Base-by-base conservation (phyloP, 2,329 filamentous ascomycete species). In the Sclerotinia borealis region DNA sequence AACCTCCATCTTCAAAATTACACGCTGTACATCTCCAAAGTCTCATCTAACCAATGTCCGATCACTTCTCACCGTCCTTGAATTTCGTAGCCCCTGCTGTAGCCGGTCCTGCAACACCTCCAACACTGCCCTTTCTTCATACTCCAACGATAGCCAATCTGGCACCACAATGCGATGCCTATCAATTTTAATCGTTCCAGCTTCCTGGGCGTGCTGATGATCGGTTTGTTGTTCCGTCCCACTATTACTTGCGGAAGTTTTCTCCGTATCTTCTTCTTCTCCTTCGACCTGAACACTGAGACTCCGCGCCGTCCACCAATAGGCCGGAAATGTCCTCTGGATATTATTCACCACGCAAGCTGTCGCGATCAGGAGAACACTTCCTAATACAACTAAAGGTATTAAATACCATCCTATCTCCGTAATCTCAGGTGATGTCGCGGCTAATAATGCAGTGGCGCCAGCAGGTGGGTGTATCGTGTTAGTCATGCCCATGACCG, bases 391-490 rank as follows among this genome's bases (percentile, higher is more conserved):
- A 22, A 91, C 79, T 7, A 90, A 76, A 0, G 86, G 83, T 7
- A 92, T 72, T 15, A 91, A 75, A 65, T 81, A 84, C 90, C 89
- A 92, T n/a, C 88, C 88, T 13, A 92, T 74, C 0, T 71, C 68
- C 11, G 80, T 77, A 1, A 85, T 77, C 1, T 78, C 76, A 2
- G 80, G 76, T 64, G 86, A 84, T 1, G 85, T 79, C 0, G 88
- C 86, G 0, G 88, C 87, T 31, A 92, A 76, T 1, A 93, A 76
- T 0, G 88, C 89, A 0, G 89, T 92, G 10, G 89, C 89, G 5
- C 90, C 89, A 0, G 88, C 89, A 0, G 89, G 90, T 0, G 89
- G 89, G 68, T 92, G 88, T 0, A 90, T 80, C 0, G 88, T 91
- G 59, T 87, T 87, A 1, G 88, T 92, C 27, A 91, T 70, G 0